A percentile compares a stretch with the other conserved stretches of the same genome.
Evolutionary conservation across 2,329 filamentous ascomycete genomes (phyloP).

Genomic region (Ophiostoma sp.): DNA sequence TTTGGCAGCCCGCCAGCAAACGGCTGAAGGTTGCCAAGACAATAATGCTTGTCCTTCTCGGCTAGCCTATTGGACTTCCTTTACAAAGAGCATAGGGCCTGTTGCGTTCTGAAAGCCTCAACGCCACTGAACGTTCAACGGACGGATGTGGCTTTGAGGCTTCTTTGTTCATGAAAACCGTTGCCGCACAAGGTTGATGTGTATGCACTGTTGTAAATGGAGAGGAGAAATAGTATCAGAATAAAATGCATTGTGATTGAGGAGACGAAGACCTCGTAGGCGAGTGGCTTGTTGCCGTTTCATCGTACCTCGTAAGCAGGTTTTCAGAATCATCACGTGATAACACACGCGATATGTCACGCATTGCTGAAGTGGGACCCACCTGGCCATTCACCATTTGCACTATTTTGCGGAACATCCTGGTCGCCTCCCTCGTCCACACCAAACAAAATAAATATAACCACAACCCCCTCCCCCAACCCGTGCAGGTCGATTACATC

Average conservation of each 20-base stretch:
- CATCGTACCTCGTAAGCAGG: background rate
- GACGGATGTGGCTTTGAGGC: background rate
- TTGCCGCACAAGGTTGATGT: background rate
- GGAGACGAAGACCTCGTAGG: no score
- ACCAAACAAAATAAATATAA: background rate
- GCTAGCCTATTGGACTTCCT: background rate
- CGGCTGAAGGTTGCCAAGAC: constrained; percentile 1
- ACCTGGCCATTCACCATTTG: background rate
- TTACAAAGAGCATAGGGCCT: background rate
- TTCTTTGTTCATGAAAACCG: background rate
- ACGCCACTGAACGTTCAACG: background rate
- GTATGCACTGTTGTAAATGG: no score
- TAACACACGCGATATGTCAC: background rate
- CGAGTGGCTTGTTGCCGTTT: background rate
- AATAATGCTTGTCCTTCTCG: constrained; percentile 1
- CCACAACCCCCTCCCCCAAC: background rate
- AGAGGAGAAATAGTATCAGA: background rate
- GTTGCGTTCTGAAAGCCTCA: background rate
- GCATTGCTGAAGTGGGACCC: background rate
- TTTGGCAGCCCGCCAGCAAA: background rate
- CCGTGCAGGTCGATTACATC: constrained; percentile 15
- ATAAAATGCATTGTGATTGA: background rate
- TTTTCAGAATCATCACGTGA: background rate
- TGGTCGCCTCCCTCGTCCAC: background rate
- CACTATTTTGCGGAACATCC: constrained; percentile 9